A percentile compares a stretch with the other conserved stretches of the same genome.
Conservation (phyloP, 148 eudicot genomes). For the Camellia granthamiana region DNA sequence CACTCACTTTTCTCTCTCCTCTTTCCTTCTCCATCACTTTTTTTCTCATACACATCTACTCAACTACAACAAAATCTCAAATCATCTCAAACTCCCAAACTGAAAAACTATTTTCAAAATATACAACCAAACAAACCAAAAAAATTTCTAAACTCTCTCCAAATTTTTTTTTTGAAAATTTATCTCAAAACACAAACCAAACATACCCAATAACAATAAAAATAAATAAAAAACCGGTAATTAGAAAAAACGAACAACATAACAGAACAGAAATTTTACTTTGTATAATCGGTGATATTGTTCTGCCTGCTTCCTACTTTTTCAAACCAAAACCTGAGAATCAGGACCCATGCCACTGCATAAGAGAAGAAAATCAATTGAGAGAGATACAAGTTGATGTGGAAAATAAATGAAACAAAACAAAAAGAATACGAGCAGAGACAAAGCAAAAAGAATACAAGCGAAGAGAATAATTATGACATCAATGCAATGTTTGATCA, state of each 20-base stretch:
- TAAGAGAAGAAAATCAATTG: slow-evolving; percentile 12
- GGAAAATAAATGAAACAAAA: background rate
- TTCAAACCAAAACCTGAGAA: slow-evolving; percentile 89
- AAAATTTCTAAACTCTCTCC: no score
- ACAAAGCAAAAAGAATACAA: no score
- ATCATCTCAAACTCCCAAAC: no score
- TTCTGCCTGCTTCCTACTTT: slow-evolving; percentile 98
- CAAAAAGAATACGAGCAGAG: slow-evolving; percentile 3
- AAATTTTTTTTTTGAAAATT: no score
- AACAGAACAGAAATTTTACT: slow-evolving; percentile 31
- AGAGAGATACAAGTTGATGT: background rate
- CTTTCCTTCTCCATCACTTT: no score
- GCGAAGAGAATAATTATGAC: background rate
- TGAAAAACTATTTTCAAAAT: no score
- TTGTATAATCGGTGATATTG: slow-evolving; percentile 84
- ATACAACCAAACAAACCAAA: no score
- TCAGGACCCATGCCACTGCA: slow-evolving; percentile 99
- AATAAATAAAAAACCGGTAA: background rate
- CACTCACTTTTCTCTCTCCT: no score
- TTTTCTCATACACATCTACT: no score
- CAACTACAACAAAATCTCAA: no score
- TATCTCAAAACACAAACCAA: no score
- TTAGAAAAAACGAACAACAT: background rate
- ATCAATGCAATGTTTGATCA: background rate
- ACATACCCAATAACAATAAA: background rate